Evolutionary conservation across 1,139 yeast species (phyloP).

Genomic region (Zygosaccharomyces pseudobailii): DNA sequence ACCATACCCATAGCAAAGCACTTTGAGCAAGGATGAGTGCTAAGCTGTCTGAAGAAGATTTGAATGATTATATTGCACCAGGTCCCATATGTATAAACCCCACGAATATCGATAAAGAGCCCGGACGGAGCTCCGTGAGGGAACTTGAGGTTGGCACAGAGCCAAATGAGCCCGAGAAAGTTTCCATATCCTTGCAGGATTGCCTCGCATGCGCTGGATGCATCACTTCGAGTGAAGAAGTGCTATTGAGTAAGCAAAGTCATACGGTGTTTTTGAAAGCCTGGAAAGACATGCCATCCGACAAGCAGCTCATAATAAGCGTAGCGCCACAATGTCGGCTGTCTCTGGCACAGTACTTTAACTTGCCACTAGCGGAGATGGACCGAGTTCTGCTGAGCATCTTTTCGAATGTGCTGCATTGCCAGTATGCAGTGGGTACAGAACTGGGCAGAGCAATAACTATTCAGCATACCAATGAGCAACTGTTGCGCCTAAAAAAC

Average conservation of each 20-base stretch:
- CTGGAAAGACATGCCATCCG: conserved; percentile 36
- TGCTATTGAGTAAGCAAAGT: conserved; percentile 84
- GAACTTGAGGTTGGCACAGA: conserved; percentile 68
- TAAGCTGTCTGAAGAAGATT: conserved; percentile 76
- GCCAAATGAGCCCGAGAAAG: conserved; percentile 57
- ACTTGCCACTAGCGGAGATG: conserved; percentile 46
- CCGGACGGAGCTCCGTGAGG: conserved; percentile 65
- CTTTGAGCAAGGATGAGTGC: conserved; percentile 61
- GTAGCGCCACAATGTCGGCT: conserved; percentile 84
- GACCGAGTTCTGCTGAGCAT: conserved; percentile 60
- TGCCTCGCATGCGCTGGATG: conserved; percentile 98
- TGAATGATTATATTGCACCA: conserved; percentile 92
- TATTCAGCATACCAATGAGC: conserved; percentile 54
- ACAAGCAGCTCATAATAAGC: conserved; percentile 60
- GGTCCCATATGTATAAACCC: conserved; percentile 95
- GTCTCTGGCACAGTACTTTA: conserved; percentile 69
- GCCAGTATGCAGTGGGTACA: conserved; percentile 74
- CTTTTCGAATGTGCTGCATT: conserved; percentile 59
- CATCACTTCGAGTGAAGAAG: conserved; percentile 93
- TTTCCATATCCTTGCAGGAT: conserved; percentile 85
- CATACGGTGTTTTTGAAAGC: conserved; percentile 71
- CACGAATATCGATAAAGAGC: conserved; percentile 51
- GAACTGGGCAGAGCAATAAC: conserved; percentile 75
- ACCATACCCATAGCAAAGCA: too few relatives aligned
- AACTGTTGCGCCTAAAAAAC: conserved; percentile 37